Conservation (phyloP, 805 yeast species). For the Saccharomycopsis fodiens region DNA sequence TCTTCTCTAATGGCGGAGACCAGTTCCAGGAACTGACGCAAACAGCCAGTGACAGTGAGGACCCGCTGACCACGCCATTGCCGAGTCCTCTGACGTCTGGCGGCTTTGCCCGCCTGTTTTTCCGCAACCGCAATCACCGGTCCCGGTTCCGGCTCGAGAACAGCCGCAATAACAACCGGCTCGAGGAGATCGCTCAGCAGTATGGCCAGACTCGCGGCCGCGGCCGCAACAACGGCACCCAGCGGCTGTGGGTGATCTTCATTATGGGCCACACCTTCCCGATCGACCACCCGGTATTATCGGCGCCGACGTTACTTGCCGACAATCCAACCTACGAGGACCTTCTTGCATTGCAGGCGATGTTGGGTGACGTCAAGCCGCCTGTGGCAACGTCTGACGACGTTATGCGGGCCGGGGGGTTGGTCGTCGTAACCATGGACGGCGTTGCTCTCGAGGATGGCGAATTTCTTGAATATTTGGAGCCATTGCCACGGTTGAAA, state of each 20-base stretch:
- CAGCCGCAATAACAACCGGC: slow-evolving; percentile 15
- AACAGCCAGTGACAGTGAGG: background rate
- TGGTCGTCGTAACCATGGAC: slow-evolving; percentile 23
- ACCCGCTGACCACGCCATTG: background rate
- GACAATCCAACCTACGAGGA: slow-evolving; percentile 48
- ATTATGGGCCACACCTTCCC: slow-evolving; percentile 53
- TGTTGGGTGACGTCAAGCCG: slow-evolving; percentile 40
- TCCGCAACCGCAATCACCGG: slow-evolving; percentile 20
- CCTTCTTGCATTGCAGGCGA: slow-evolving; percentile 37
- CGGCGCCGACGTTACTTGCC: slow-evolving; percentile 39
- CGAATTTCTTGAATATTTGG: background rate
- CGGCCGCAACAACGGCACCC: slow-evolving; percentile 18
- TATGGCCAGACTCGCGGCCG: slow-evolving; percentile 16
- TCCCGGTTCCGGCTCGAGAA: slow-evolving; percentile 19
- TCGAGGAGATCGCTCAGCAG: slow-evolving; percentile 20
- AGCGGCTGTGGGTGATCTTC: slow-evolving; percentile 53
- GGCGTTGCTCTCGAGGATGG: slow-evolving; percentile 4
- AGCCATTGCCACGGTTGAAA: background rate
- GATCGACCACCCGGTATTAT: slow-evolving; percentile 39
- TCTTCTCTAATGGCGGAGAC: background rate
- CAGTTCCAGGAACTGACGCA: background rate
- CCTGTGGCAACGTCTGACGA: slow-evolving; percentile 37
- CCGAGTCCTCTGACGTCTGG: background rate
- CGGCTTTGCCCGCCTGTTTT: slow-evolving; percentile 16
- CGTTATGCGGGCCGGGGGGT: slow-evolving; percentile 33